phyloP scores from a whole-genome alignment of 352 stramenopile genomes.

The Globisporangium cystogenes region DNA sequence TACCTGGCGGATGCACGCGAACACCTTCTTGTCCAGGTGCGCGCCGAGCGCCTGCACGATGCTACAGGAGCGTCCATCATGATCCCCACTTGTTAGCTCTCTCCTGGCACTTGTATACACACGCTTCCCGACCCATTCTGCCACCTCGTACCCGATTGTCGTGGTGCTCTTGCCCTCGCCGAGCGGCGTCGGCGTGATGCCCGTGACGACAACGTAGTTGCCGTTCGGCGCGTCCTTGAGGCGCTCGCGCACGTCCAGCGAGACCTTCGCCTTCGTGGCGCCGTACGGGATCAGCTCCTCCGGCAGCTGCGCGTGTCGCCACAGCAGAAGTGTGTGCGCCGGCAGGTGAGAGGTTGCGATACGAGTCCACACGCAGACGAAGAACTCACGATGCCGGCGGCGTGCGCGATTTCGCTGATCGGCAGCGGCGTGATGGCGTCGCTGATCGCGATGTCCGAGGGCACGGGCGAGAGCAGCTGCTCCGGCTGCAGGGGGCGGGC shows the following conservation, averaged over 20 bases:
- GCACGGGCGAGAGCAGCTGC: conserved; percentile 63
- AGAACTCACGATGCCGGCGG: conserved; percentile 58
- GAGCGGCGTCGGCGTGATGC: conserved; percentile 97
- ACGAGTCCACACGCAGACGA: too few relatives aligned
- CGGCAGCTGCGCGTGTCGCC: conserved; percentile 32
- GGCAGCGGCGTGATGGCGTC: conserved; percentile 63
- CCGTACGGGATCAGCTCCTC: conserved; percentile 90
- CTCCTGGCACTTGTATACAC: too few relatives aligned
- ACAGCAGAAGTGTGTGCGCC: not conserved
- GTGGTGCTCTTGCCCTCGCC: conserved; percentile 99
- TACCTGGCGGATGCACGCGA: conserved; percentile 97
- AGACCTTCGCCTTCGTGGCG: conserved; percentile 90
- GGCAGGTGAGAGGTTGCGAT: too few relatives aligned
- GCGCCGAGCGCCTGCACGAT: conserved; percentile 94
- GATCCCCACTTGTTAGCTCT: not conserved
- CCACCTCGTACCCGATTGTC: conserved; percentile 86
- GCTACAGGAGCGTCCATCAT: conserved; percentile 21
- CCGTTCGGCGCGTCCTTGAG: conserved; percentile 85
- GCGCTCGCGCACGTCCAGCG: conserved; percentile 85
- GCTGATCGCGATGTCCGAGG: conserved; percentile 79
- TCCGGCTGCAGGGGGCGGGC: conserved; percentile 43
- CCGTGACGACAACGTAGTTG: conserved; percentile 97
- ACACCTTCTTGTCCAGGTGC: conserved; percentile 91
- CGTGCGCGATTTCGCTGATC: conserved; percentile 58
- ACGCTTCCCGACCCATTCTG: too few relatives aligned